Base-by-base conservation (phyloP, 768 basidiomycete species). In the Lactifluus volemus region DNA sequence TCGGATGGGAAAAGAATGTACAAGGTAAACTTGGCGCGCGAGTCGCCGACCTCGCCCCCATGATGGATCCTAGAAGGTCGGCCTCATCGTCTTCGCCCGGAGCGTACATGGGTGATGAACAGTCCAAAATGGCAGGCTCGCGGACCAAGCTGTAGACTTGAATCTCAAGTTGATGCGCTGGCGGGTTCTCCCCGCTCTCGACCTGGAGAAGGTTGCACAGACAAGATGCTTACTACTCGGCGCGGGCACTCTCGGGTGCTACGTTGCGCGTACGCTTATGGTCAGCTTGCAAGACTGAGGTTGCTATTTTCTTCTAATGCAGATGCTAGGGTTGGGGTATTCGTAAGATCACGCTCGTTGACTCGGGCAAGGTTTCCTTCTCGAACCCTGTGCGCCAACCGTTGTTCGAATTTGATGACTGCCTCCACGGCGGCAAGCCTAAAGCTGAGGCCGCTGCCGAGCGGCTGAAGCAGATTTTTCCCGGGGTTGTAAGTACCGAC, bases 321-420 rank as follows among this genome's bases (percentile, higher is more conserved):
- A 4, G 15, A 19, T 42, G 10, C 38, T 62, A 96, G 95, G 95
- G 87, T 6, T 98, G 97, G 96, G 96, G 97, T 10, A 88, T 98
- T 11, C 83, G 92, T 30, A 93, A 81, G 10, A 97, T 98, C 69
- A 94, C 94, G 0, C 82, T 99, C 48, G 84, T 97, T 51, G 96
- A 99, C 73, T 95, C 90, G 15, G 84, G 86, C 0, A 84, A 80
- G 47, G 95, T 98, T 11, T 95, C 93, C 0, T 98, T 95, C 73
- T 98, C 94, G 21, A 98, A 99, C 72, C 97, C 97, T 3, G 97
- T 98, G 51, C 82, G 97, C 39, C 97, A 99, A 71, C 97, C 97
- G 2, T 77, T 99, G 7, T 99, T 98, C 68, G 89, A 93, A 66
- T 98, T 98, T 66, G 86, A 87, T 58, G 97, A 99, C 69, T 97